A percentile compares a stretch with the other conserved stretches of the same genome.
phyloP scores from a whole-genome alignment of 768 basidiomycete species.

The Ephemerocybe angulata region DNA sequence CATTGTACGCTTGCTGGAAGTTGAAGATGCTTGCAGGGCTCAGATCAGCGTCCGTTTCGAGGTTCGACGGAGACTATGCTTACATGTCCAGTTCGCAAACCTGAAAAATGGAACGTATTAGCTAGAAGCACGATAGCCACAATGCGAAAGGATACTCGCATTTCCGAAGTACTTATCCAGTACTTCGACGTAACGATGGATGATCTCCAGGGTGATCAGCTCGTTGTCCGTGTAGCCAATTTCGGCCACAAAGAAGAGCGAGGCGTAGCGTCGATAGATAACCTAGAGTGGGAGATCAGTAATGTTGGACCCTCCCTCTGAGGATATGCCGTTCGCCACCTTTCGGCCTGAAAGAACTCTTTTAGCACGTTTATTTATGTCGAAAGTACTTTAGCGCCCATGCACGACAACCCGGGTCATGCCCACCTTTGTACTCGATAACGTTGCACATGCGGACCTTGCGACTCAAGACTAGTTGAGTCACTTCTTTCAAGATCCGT shows the following conservation, averaged over 20 bases:
- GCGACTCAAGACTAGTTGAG: constrained; percentile 85
- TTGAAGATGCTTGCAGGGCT: constrained; percentile 79
- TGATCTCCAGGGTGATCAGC: constrained; percentile 84
- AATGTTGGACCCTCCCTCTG: no score
- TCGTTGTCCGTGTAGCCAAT: constrained; percentile 86
- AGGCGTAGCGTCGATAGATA: constrained; percentile 93
- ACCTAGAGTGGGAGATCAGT: constrained; percentile 41
- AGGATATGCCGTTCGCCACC: not conserved
- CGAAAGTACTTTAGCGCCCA: no score
- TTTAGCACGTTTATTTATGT: not conserved
- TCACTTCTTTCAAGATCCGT: constrained; percentile 95
- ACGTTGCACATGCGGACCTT: constrained; percentile 94
- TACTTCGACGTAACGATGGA: constrained; percentile 93
- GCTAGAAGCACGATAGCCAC: constrained; percentile 44
- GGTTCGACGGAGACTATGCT: constrained; percentile 18
- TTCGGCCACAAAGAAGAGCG: constrained; percentile 91
- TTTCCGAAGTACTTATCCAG: constrained; percentile 87
- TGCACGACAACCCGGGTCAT: not conserved
- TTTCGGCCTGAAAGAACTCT: not conserved
- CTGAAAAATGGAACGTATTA: constrained; percentile 48
- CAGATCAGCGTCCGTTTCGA: not conserved
- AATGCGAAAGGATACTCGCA: constrained; percentile 41
- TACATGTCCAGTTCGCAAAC: constrained; percentile 93
- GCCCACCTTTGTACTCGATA: constrained; percentile 89
- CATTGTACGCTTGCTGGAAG: constrained; percentile 94